Percentiles rank a stretch among this genome's conserved stretches.
Conservation (phyloP, 2,329 filamentous ascomycete genomes). For the Fusarium paranaense region DNA sequence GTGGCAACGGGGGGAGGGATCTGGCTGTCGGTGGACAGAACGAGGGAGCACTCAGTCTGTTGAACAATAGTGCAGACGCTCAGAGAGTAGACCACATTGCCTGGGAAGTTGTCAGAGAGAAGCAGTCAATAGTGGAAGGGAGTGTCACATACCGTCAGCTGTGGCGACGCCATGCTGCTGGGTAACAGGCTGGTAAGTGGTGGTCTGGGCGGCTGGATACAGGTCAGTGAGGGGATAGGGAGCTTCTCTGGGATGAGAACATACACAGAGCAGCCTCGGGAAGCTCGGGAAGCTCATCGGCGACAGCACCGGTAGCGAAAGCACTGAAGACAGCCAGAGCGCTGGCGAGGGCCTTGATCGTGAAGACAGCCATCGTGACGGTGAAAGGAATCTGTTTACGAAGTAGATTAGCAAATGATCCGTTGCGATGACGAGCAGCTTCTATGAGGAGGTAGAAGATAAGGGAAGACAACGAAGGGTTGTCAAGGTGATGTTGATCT, state of each 20-base stretch:
- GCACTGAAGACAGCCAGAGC: conserved; percentile 39
- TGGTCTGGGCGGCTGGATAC: conserved; percentile 43
- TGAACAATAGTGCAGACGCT: conserved; percentile 52
- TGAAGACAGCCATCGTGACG: conserved; percentile 45
- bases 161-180: conserved; percentile 49
- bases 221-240: conserved; percentile 2
- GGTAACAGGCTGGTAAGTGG: conserved; percentile 46
- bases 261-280: conserved; percentile 36
- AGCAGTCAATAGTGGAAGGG: neutral
- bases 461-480: neutral
- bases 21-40: conserved; percentile 43
- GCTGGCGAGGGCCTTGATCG: conserved; percentile 43
- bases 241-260: neutral
- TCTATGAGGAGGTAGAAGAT: too few species aligned
- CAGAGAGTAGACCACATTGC: conserved; percentile 49
- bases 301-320: conserved; percentile 31
- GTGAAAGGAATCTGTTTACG: conserved; percentile 18
- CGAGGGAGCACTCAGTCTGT: conserved; percentile 49
- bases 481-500: neutral
- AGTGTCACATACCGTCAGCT: conserved; percentile 45
- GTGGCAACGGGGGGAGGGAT: conserved; percentile 20
- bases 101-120: conserved; percentile 31
- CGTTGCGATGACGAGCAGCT: neutral
- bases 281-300: conserved; percentile 3
- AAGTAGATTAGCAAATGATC: neutral